Percentiles rank a stretch among this genome's conserved stretches.
Evolutionary conservation across 208 protist genomes (phyloP).

Genomic region (Leptomonas pyrrhocoris): DNA sequence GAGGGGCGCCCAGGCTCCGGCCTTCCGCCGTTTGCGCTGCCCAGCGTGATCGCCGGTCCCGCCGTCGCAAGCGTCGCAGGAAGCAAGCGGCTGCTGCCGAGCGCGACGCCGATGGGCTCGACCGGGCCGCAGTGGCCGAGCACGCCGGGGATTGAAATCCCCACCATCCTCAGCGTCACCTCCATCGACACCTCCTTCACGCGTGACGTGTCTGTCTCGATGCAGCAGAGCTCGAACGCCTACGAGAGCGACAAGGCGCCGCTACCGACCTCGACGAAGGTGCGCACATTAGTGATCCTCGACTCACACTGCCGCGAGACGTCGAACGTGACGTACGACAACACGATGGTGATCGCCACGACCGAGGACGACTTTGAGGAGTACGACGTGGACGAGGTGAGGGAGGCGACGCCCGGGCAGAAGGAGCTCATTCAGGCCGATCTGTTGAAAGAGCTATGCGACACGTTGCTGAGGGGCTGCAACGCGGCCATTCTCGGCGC

Average conservation of each 20-base stretch:
- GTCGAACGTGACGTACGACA: constrained; percentile 70
- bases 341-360: constrained; percentile 63
- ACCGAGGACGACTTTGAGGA: constrained; percentile 76
- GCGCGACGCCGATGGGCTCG: constrained; percentile 18
- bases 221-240: constrained; percentile 18
- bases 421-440: constrained; percentile 41
- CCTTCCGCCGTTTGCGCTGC: constrained; percentile 12
- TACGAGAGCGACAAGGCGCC: constrained; percentile 18
- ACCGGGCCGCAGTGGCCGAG: constrained; percentile 33
- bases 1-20: constrained; percentile 4
- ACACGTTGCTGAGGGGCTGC: constrained; percentile 63
- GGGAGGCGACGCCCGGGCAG: constrained; percentile 37
- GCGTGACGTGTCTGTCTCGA: constrained; percentile 26
- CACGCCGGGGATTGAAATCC: constrained; percentile 20
- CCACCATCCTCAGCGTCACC: constrained; percentile 15
- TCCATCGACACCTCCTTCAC: constrained; percentile 31
- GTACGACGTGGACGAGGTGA: constrained; percentile 83
- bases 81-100: constrained; percentile 11
- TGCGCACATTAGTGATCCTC: constrained; percentile 71
- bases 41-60: not conserved
- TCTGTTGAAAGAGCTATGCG: constrained; percentile 59
- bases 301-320: constrained; percentile 66
- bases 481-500: constrained; percentile 73
- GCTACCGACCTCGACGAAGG: constrained; percentile 55
- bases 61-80: not conserved